Percentiles rank a stretch among this genome's conserved stretches.
phyloP scores from a whole-genome alignment of 2,329 filamentous ascomycete species.

The Colletotrichum sp. region DNA sequence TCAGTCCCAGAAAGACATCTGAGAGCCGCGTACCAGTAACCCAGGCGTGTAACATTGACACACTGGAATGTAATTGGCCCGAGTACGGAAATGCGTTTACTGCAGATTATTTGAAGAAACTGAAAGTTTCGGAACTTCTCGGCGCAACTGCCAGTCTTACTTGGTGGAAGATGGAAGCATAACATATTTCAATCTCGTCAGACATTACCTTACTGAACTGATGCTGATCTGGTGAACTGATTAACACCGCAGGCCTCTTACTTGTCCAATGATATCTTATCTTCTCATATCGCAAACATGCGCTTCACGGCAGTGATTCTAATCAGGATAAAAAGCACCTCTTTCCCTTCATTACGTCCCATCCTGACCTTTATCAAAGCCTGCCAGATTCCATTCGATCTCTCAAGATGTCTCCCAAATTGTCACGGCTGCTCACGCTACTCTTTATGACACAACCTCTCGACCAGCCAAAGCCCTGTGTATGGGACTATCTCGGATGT shows the following conservation, averaged over 20 bases:
- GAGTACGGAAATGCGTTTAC: not conserved
- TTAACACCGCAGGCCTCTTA: rapidly evolving
- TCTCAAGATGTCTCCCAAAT: not conserved
- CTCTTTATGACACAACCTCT: not conserved
- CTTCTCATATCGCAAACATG: rapidly evolving
- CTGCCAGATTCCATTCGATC: not conserved
- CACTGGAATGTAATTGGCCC: not conserved
- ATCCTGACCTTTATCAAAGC: not conserved
- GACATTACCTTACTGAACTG: no score
- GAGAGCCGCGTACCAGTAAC: not conserved
- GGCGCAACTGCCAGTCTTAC: not conserved
- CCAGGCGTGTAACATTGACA: not conserved
- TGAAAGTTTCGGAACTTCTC: not conserved
- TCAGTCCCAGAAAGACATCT: not conserved
- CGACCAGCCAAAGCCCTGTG: not conserved
- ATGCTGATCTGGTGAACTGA: rapidly evolving
- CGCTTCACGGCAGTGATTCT: not conserved
- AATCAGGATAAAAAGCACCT: rapidly evolving
- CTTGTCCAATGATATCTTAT: not conserved
- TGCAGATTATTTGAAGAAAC: not conserved
- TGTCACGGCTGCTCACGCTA: not conserved
- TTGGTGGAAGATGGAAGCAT: not conserved
- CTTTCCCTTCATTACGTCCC: not conserved
- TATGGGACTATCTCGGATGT: not conserved
- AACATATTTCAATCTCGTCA: no score